A percentile compares a stretch with the other conserved stretches of the same genome.
Evolutionary conservation across 2,329 filamentous ascomycete genomes (phyloP).

Genomic region (Xylariaceae sp.): DNA sequence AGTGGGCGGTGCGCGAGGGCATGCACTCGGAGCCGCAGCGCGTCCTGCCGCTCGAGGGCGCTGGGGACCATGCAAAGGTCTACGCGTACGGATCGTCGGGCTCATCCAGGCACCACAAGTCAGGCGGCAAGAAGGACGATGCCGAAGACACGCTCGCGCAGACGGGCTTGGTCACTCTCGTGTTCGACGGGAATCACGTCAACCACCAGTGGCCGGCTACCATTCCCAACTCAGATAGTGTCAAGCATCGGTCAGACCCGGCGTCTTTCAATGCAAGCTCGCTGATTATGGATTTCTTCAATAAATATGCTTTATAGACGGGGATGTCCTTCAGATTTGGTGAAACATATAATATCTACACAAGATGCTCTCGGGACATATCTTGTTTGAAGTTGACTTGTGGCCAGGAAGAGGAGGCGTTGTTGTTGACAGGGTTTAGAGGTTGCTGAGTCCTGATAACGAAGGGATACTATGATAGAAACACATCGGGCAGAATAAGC

Average conservation of each 20-base stretch:
- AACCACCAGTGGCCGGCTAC: slow-evolving; percentile 26
- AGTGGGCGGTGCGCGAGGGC: slow-evolving; percentile 35
- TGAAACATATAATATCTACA: not conserved
- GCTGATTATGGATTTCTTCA: slow-evolving; percentile 26
- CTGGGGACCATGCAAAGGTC: slow-evolving; percentile 9
- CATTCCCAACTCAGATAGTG: slow-evolving; percentile 20
- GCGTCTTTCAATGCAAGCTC: slow-evolving; percentile 26
- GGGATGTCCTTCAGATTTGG: not conserved
- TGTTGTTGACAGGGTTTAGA: too few relatives aligned
- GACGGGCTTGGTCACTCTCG: slow-evolving; percentile 19
- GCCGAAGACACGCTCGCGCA: not conserved
- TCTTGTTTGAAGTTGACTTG: too few relatives aligned
- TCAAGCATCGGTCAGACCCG: slow-evolving; percentile 9
- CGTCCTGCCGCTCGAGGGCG: slow-evolving; percentile 2
- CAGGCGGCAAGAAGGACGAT: too few relatives aligned
- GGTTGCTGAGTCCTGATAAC: too few relatives aligned
- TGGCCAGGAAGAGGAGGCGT: too few relatives aligned
- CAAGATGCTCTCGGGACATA: not conserved
- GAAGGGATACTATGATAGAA: too few relatives aligned
- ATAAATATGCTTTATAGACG: slow-evolving; percentile 5
- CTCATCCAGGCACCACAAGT: not conserved
- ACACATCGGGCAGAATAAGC: too few relatives aligned
- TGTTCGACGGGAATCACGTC: slow-evolving; percentile 26
- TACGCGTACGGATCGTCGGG: slow-evolving; percentile 12
- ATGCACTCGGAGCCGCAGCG: slow-evolving; percentile 7